Evolutionary conservation across 2,329 filamentous ascomycete genomes (phyloP), one percentile per base, ranked within the genome.

Genomic region (Colletotrichum ledebouriae): DNA sequence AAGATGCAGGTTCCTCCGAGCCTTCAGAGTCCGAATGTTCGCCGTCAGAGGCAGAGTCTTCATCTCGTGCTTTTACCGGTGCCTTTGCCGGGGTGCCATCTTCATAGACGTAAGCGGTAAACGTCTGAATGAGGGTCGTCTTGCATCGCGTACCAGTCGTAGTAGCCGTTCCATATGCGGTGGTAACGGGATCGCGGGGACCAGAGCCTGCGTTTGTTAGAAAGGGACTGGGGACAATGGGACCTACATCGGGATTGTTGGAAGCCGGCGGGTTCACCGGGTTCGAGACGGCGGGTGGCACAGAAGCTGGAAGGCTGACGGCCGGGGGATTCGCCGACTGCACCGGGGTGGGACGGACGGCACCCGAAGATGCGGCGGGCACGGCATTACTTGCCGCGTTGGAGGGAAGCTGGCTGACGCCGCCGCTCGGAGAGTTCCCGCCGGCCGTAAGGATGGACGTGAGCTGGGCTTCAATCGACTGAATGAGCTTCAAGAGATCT

Each of bases 81-180:
- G 52, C 55, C 25, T 60, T 53, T 20, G 49, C 59, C 7, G 68
- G 53, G 4, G 68, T 34, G n/a, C 47, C 64, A n/a, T 69, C 66
- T 25, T 69, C 64, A 25, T 59, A 69, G 25, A 71, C 39, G 42
- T 59, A 71, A 37, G 63, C 49, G 6, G 68, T 71, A 34, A 66
- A 71, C 4, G 70, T 71, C 42, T 53, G 68, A 20, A 68, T 71
- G 46, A 71, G 50, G 11, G 70, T 71, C 50, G 58, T 58, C 37
- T 60, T 70, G 63, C 70, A 71, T 33, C 56, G 59, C 39, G 56
- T 64, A 41, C 44, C 57, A n/a, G 57, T 65, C 29, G 49, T 12
- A 44, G 62, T 50, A 6, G 68, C 67, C 29, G 65, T 65, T 15
- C 42, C 60, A 39, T 65, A 64, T 13, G 58, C 56, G n/a, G 69